phyloP scores from a whole-genome alignment of 768 basidiomycete species.

The Cyclocybe aegerita region DNA sequence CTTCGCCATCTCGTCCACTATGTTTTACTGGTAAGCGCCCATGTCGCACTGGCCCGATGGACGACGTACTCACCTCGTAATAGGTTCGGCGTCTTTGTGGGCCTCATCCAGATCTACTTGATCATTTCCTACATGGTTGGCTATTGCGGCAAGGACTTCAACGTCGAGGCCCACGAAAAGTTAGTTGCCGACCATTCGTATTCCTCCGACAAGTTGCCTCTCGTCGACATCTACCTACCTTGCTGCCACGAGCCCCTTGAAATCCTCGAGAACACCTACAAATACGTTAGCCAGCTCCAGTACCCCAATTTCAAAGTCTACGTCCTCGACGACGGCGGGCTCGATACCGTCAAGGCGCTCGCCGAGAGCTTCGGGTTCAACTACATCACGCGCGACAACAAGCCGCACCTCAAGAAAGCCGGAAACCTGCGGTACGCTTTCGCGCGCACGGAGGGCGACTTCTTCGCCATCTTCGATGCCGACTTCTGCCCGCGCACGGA shows the following conservation, averaged over 20 bases:
- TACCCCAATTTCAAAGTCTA: slow-evolving; percentile 26
- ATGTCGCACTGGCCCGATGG: not conserved
- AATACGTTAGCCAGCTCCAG: slow-evolving; percentile 22
- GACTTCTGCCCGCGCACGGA: slow-evolving; percentile 28
- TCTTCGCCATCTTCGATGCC: slow-evolving; percentile 28
- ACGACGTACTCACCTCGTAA: not conserved
- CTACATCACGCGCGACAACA: slow-evolving; percentile 25
- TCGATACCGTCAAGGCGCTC: slow-evolving; percentile 20
- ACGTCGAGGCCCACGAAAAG: slow-evolving; percentile 18
- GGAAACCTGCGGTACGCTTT: slow-evolving; percentile 28
- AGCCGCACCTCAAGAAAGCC: slow-evolving; percentile 25
- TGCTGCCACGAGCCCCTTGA: slow-evolving; percentile 28
- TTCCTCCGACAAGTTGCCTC: slow-evolving; percentile 17
- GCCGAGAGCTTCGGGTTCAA: slow-evolving; percentile 22
- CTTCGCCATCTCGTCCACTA: slow-evolving; percentile 20
- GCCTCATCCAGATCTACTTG: slow-evolving; percentile 22
- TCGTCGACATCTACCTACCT: slow-evolving; percentile 27
- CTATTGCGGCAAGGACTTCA: slow-evolving; percentile 24
- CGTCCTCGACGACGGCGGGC: slow-evolving; percentile 27
- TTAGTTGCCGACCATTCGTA: slow-evolving; percentile 17
- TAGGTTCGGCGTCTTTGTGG: slow-evolving; percentile 24
- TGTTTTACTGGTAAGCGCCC: slow-evolving; percentile 22
- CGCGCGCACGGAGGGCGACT: slow-evolving; percentile 24
- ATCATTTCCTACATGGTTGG: slow-evolving; percentile 22
- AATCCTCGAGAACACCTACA: slow-evolving; percentile 30